phyloP scores from a whole-genome alignment of 345 rosid species.

The Salix arbutifolia region DNA sequence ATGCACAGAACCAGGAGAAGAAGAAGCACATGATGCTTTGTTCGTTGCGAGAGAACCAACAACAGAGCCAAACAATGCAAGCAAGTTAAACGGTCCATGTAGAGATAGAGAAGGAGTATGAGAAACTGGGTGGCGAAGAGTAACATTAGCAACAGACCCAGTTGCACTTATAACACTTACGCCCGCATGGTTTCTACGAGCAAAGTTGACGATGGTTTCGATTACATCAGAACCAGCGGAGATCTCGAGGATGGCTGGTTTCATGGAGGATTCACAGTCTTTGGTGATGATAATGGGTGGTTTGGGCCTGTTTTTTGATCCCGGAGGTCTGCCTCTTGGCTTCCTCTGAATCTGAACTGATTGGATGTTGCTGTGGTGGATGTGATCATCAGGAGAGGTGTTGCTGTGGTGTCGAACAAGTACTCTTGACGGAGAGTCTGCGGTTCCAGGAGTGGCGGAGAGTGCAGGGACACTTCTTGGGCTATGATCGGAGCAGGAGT shows the following conservation, averaged over 20 bases:
- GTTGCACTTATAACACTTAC: slow-evolving; percentile 36
- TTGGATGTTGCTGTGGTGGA: background rate
- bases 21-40: background rate
- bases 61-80: slow-evolving; percentile 43
- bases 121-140: slow-evolving; percentile 42
- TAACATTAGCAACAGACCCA: slow-evolving; percentile 42
- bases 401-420: background rate
- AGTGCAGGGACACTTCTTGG: slow-evolving; percentile 14
- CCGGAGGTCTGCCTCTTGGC: slow-evolving; percentile 53
- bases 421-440: background rate
- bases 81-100: slow-evolving; percentile 43
- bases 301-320: slow-evolving; percentile 60
- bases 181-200: slow-evolving; percentile 26
- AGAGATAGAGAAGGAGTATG: slow-evolving; percentile 30
- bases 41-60: slow-evolving; percentile 3
- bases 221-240: slow-evolving; percentile 48
- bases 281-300: slow-evolving; percentile 38
- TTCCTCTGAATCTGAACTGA: slow-evolving; percentile 13
- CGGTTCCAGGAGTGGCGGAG: background rate
- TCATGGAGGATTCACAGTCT: slow-evolving; percentile 35
- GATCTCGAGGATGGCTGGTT: slow-evolving; percentile 46
- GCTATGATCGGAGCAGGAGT: slow-evolving; percentile 32
- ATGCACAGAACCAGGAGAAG: background rate
- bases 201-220: slow-evolving; percentile 31
- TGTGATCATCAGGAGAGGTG: slow-evolving; percentile 1